Percentiles rank a stretch among this genome's conserved stretches.
These are phyloP conservation scores for Salmacisia buchloeana DNA, from an alignment of 1,284 basidiomycete genomes.

Conservation along the genomic window DNA sequence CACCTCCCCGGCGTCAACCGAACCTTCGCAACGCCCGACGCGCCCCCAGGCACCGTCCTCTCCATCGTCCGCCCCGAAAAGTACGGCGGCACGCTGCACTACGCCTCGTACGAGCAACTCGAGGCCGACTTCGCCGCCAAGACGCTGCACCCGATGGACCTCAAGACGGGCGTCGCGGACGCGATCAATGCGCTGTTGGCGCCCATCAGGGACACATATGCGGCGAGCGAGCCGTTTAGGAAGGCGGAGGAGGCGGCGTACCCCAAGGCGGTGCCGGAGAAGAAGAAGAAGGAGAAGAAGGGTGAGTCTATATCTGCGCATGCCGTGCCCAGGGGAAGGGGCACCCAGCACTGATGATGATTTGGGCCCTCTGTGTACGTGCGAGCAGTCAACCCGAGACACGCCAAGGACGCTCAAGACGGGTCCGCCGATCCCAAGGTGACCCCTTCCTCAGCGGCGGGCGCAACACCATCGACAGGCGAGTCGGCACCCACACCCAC, in stretches of 20 bases:
- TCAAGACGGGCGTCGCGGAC: conserved; percentile 75
- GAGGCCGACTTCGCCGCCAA: conserved; percentile 72
- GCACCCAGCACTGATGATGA: not conserved
- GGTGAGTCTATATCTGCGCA: not conserved
- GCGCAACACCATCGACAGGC: not conserved
- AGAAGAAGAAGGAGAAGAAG: conserved; percentile 9
- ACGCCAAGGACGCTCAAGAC: conserved; percentile 1
- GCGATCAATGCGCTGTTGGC: conserved; percentile 72
- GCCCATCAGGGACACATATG: conserved; percentile 74
- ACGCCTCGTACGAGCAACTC: conserved; percentile 63
- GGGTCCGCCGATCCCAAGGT: not conserved
- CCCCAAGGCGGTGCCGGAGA: conserved; percentile 53
- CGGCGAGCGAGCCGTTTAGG: conserved; percentile 74
- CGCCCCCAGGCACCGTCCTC: conserved; percentile 66
- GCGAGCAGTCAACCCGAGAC: not conserved
- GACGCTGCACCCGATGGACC: conserved; percentile 79
- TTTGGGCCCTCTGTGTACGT: not conserved
- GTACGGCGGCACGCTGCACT: conserved; percentile 69
- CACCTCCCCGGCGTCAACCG: not conserved
- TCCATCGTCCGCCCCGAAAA: conserved; percentile 70
- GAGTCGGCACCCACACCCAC: not conserved
- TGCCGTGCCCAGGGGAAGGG: no score
- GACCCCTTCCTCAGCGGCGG: not conserved
- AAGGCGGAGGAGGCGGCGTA: conserved; percentile 74
- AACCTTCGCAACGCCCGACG: conserved; percentile 20